Percentiles rank a stretch among this genome's conserved stretches.
Evolutionary conservation across 352 stramenopile genomes (phyloP).

Genomic region (Chrysophaeum taylorii): DNA sequence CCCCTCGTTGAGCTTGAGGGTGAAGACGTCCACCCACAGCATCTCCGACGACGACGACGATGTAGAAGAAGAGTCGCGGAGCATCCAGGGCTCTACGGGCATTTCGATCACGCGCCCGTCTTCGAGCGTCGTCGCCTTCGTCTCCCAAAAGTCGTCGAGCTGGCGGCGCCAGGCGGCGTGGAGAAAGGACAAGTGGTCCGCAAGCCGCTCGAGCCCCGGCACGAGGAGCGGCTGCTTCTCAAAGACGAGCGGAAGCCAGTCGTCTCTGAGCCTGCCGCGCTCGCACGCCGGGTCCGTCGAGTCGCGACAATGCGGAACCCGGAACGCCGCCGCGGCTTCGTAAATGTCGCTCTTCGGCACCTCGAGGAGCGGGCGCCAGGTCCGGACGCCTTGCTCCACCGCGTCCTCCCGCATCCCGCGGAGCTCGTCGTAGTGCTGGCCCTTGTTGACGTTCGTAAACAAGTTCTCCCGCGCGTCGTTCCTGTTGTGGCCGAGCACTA

Average conservation of each 20-base stretch:
- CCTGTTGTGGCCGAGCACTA: conserved; percentile 7
- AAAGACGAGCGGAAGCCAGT: background rate
- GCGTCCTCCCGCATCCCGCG: background rate
- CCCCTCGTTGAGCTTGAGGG: background rate
- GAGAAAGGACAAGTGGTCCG: conserved; percentile 6
- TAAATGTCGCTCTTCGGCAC: background rate
- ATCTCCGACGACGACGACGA: background rate
- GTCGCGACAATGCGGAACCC: background rate
- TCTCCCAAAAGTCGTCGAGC: background rate
- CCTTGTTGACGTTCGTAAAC: conserved; percentile 1
- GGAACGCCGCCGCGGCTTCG: background rate
- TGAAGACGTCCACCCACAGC: background rate
- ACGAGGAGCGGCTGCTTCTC: background rate
- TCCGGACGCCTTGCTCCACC: background rate
- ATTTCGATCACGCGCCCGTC: background rate
- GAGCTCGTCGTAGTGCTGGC: conserved; percentile 1
- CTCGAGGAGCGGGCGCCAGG: background rate
- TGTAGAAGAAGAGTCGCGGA: no score
- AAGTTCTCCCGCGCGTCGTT: conserved; percentile 2
- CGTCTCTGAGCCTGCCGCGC: background rate
- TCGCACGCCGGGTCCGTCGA: conserved; percentile 5
- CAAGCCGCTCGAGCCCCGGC: background rate
- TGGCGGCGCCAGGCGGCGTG: background rate
- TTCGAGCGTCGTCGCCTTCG: background rate
- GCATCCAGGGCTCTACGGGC: background rate